Conservation (phyloP, 768 basidiomycete species). For the Tulasnella sp. region DNA sequence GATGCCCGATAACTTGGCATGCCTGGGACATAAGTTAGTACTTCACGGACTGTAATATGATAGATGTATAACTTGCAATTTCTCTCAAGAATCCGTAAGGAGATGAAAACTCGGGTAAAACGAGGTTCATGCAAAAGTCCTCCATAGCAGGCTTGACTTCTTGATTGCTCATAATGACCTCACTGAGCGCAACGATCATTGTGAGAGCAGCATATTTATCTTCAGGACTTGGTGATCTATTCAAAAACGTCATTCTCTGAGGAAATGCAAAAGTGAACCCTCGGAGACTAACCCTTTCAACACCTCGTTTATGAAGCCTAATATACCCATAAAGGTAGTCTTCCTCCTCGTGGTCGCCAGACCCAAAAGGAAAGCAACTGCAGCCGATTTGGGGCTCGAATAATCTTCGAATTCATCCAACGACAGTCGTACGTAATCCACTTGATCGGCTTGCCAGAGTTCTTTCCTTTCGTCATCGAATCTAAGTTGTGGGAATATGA, state of each 20-base stretch:
- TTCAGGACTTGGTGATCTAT: constrained; percentile 39
- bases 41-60: background rate
- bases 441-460: constrained; percentile 68
- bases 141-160: constrained; percentile 68
- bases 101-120: constrained; percentile 57
- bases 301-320: constrained; percentile 64
- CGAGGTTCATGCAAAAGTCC: constrained; percentile 57
- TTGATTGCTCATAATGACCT: constrained; percentile 74
- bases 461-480: constrained; percentile 56
- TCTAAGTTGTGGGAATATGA: constrained; percentile 77
- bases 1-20: constrained; percentile 64
- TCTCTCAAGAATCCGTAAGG: constrained; percentile 62
- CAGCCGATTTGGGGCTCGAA: constrained; percentile 62
- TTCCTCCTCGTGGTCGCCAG: constrained; percentile 71
- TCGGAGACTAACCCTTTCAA: constrained; percentile 42
- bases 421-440: constrained; percentile 65
- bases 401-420: constrained; percentile 70
- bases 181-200: constrained; percentile 62
- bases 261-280: background rate
- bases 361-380: constrained; percentile 66
- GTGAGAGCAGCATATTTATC: constrained; percentile 78
- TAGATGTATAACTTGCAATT: constrained; percentile 46
- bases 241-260: background rate
- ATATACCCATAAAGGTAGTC: constrained; percentile 65
- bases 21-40: constrained; percentile 32